Evolutionary conservation across 2,329 filamentous ascomycete species (phyloP).

Genomic region (Colletotrichum tamarilloi): DNA sequence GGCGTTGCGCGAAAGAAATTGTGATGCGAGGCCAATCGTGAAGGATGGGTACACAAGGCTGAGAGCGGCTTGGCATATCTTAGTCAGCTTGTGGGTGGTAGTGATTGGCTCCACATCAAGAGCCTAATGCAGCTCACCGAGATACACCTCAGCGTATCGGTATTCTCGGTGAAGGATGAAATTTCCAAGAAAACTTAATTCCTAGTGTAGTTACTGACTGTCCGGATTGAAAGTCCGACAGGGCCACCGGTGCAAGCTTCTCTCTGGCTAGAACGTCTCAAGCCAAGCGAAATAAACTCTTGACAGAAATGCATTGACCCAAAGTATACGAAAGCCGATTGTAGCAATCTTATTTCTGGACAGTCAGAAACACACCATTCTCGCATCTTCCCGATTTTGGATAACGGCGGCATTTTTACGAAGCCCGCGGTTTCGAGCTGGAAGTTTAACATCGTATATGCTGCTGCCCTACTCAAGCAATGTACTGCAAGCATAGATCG

Average conservation of each 20-base stretch:
- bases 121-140: not conserved
- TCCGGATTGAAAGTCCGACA: not conserved
- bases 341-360: not conserved
- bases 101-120: slow-evolving; percentile 9
- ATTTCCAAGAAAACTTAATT: not conserved
- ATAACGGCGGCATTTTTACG: not conserved
- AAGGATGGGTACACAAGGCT: slow-evolving; percentile 33
- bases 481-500: not conserved
- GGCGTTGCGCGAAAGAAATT: slow-evolving; percentile 14
- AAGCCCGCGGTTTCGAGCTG: not conserved
- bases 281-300: not conserved
- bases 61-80: not conserved
- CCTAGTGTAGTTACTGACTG: not conserved
- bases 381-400: not conserved
- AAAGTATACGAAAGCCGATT: not conserved
- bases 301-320: not conserved
- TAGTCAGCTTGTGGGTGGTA: not conserved
- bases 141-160: not conserved
- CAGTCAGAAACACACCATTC: not conserved
- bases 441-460: not conserved
- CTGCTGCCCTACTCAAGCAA: not conserved
- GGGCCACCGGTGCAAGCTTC: not conserved
- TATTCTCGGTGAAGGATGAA: not conserved
- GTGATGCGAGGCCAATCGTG: slow-evolving; percentile 16
- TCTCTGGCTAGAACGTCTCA: not conserved